phyloP scores from a whole-genome alignment of 192 early-diverging fungal species.

The Backusella parvicylindrica region DNA sequence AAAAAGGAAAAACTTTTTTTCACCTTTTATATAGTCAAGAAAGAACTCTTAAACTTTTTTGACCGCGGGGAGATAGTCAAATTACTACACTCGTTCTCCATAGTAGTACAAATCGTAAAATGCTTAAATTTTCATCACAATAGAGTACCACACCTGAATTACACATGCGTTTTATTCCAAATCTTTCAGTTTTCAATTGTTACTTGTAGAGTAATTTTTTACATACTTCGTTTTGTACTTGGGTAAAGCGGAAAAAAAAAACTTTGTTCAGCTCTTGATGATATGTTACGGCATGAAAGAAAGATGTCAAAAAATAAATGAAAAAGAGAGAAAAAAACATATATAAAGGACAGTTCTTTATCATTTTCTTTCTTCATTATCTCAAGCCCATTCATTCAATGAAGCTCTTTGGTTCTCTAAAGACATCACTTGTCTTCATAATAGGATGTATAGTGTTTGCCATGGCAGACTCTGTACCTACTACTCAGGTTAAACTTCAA shows the following conservation, averaged over 20 bases:
- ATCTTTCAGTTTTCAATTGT: background rate
- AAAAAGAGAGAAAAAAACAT: background rate
- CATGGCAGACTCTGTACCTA: constrained; percentile 9
- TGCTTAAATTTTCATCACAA: background rate
- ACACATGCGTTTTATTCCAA: background rate
- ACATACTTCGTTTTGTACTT: background rate
- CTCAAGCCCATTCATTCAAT: background rate
- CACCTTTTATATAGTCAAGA: too few species aligned
- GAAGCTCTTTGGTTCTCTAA: background rate
- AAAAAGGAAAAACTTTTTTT: background rate
- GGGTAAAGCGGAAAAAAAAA: background rate
- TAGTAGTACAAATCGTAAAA: background rate
- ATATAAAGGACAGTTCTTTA: background rate
- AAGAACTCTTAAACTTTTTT: background rate
- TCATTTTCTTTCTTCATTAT: background rate
- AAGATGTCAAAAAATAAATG: background rate
- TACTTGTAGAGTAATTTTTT: background rate
- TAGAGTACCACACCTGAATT: background rate
- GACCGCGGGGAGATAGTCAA: background rate
- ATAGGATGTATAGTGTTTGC: background rate
- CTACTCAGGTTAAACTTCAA: constrained; percentile 13
- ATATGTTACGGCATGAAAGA: background rate
- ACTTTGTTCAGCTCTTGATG: too few species aligned
- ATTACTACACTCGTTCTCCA: background rate
- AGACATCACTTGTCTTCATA: background rate